These are phyloP conservation scores for Ballota nigra DNA, from an alignment of 257 asterid species.

Conservation along the genomic window DNA sequence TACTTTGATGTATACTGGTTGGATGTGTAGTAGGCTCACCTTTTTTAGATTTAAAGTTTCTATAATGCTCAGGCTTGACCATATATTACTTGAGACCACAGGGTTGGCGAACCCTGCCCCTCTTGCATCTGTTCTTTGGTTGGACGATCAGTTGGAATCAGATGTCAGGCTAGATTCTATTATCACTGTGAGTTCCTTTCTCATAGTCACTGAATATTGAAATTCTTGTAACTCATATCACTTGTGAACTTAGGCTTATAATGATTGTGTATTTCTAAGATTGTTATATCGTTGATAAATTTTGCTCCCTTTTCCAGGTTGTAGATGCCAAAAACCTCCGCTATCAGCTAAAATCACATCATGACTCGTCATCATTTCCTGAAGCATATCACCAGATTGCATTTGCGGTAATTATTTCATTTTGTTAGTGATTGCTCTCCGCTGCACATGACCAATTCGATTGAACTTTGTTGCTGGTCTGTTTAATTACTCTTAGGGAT, in stretches of 20 bases:
- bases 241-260: not conserved
- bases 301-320: conserved; percentile 49
- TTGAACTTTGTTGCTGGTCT: conserved; percentile 1
- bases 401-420: conserved; percentile 62
- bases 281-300: conserved; percentile 1
- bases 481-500: not conserved
- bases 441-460: not conserved
- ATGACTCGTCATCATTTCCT: conserved; percentile 78
- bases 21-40: not conserved
- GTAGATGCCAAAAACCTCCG: conserved; percentile 96
- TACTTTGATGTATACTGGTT: not conserved
- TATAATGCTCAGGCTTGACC: conserved; percentile 74
- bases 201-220: conserved; percentile 14
- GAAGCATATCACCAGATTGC: conserved; percentile 96
- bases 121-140: conserved; percentile 97
- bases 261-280: not conserved
- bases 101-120: conserved; percentile 99
- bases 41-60: conserved; percentile 8
- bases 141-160: conserved; percentile 96
- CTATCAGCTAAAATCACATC: conserved; percentile 74
- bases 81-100: conserved; percentile 92
- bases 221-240: not conserved
- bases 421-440: not conserved
- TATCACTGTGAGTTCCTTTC: conserved; percentile 68
- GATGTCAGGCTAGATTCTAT: conserved; percentile 85